phyloP scores from a whole-genome alignment of 2,329 filamentous ascomycete genomes.

The Colletotrichum nymphaeae region DNA sequence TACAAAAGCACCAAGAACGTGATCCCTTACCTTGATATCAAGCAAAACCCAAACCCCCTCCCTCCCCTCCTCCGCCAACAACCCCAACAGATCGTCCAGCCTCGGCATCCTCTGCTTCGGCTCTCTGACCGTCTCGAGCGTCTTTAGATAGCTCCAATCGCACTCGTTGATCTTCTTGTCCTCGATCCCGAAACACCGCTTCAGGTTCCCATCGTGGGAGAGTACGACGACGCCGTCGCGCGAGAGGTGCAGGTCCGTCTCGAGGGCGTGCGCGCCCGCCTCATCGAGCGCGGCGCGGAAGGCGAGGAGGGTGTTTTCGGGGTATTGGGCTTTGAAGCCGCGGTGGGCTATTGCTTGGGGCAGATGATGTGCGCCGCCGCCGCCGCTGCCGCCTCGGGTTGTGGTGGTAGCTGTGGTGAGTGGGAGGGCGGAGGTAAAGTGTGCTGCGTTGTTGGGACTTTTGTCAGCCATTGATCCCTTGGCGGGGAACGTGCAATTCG shows the following conservation, averaged over 20 bases:
- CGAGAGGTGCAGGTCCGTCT: conserved; percentile 89
- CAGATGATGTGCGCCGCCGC: conserved; percentile 45
- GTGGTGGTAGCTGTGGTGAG: conserved; percentile 37
- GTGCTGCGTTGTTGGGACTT: conserved; percentile 38
- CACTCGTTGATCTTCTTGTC: conserved; percentile 78
- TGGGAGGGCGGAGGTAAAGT: conserved; percentile 48
- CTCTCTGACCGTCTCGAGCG: conserved; percentile 72
- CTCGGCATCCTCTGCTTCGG: conserved; percentile 80
- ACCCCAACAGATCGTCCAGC: conserved; percentile 79
- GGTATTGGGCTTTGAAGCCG: conserved; percentile 80
- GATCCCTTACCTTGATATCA: conserved; percentile 95
- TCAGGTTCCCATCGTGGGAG: conserved; percentile 82
- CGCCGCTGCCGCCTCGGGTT: no score
- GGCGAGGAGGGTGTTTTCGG: conserved; percentile 88
- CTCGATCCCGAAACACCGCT: conserved; percentile 82
- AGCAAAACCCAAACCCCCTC: conserved; percentile 84
- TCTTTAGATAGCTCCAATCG: conserved; percentile 79
- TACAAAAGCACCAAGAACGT: no score
- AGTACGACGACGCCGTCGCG: conserved; percentile 87
- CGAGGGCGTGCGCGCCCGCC: conserved; percentile 80
- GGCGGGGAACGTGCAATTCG: background rate
- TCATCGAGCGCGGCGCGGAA: conserved; percentile 78
- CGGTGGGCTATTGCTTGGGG: conserved; percentile 84
- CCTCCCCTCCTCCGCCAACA: conserved; percentile 71
- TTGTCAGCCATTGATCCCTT: background rate